Conservation (phyloP, 106 monocot species). For the Apostasia ramifera region DNA sequence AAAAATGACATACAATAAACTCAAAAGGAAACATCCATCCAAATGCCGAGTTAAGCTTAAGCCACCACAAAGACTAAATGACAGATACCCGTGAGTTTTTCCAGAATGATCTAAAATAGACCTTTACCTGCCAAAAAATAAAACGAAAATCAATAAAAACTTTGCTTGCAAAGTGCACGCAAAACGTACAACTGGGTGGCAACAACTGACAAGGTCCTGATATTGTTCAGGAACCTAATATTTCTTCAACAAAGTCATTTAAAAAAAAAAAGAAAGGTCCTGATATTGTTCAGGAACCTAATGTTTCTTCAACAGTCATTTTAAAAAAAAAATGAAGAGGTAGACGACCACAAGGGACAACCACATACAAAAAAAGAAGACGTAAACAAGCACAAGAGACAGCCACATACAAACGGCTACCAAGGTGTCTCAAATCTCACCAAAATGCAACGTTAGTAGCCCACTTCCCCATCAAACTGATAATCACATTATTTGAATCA, state of each 20-base stretch:
- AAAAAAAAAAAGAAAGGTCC: too few species aligned
- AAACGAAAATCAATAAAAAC: conserved; percentile 18
- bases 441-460: too few species aligned
- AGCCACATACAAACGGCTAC: too few species aligned
- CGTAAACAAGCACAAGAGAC: too few species aligned
- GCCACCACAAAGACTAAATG: conserved; percentile 3
- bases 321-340: too few species aligned
- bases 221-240: conserved; percentile 5
- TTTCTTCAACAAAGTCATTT: not conserved
- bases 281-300: too few species aligned
- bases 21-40: conserved; percentile 11
- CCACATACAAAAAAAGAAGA: too few species aligned
- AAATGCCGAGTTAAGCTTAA: not conserved
- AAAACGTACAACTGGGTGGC: not conserved
- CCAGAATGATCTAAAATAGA: conserved; percentile 76
- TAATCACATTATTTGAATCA: too few species aligned
- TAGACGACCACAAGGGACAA: too few species aligned
- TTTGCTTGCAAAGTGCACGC: not conserved
- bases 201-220: not conserved
- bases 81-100: conserved; percentile 51
- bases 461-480: too few species aligned
- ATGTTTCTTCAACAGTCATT: too few species aligned
- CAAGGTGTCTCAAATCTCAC: too few species aligned
- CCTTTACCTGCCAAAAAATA: conserved; percentile 56
- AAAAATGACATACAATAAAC: not conserved